Evolutionary conservation across 495 filamentous ascomycete species (phyloP).

Genomic region (Eremomyces bilateralis): DNA sequence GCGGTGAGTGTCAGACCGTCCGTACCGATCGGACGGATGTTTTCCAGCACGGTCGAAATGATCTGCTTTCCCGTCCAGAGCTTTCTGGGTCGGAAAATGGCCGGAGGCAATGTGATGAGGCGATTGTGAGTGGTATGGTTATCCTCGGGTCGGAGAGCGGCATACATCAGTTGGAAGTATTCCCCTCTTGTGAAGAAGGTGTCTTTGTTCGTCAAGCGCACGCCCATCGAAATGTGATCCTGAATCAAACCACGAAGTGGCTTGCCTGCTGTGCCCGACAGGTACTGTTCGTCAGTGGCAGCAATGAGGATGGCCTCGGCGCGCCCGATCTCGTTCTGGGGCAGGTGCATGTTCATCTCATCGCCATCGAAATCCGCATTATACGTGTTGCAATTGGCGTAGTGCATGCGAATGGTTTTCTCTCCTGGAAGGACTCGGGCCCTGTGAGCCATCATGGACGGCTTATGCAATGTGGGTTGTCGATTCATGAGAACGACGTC

Average conservation of each 20-base stretch:
- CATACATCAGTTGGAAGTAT: conserved; percentile 83
- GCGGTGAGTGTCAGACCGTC: conserved; percentile 60
- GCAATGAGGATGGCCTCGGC: conserved; percentile 81
- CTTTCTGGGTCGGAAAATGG: conserved; percentile 56
- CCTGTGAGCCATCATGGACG: conserved; percentile 98
- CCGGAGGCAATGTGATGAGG: conserved; percentile 58
- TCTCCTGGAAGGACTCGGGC: conserved; percentile 82
- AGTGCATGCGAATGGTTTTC: conserved; percentile 97
- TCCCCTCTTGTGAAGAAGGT: conserved; percentile 77
- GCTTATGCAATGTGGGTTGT: conserved; percentile 97
- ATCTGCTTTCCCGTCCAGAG: conserved; percentile 98
- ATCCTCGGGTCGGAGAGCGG: conserved; percentile 70
- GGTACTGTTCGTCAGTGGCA: conserved; percentile 92
- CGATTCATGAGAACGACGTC: conserved; percentile 98
- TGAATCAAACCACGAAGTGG: conserved; percentile 93
- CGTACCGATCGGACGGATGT: conserved; percentile 56
- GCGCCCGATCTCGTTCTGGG: conserved; percentile 85
- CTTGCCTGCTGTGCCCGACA: conserved; percentile 82
- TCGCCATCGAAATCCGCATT: conserved; percentile 99
- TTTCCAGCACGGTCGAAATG: conserved; percentile 79
- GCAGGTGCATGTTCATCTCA: conserved; percentile 99
- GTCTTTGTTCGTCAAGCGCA: conserved; percentile 76
- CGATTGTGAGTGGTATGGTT: conserved; percentile 50
- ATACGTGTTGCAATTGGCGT: conserved; percentile 98
- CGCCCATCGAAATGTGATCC: conserved; percentile 91